Percentiles rank a stretch among this genome's conserved stretches.
Conservation (phyloP, 306 rosid species). For the Bauhinia variegata region DNA sequence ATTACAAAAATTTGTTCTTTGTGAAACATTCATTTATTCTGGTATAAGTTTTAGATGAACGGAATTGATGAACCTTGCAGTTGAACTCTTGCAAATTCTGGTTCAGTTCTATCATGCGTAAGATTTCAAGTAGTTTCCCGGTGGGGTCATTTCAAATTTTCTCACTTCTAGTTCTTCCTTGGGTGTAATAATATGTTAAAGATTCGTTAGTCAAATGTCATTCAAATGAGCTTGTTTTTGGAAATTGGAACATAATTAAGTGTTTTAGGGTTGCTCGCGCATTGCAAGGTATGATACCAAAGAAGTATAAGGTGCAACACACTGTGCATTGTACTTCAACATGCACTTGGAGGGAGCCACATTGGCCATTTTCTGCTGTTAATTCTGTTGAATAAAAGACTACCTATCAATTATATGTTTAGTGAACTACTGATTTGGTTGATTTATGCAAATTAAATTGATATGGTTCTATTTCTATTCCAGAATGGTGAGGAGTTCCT, state of each 20-base stretch:
- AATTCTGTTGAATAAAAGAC: too few species aligned
- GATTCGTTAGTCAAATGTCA: background rate
- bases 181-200: background rate
- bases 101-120: background rate
- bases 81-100: background rate
- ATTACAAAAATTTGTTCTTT: background rate
- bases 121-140: too few species aligned
- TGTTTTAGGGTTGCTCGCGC: too few species aligned
- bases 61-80: background rate
- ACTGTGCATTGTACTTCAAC: too few species aligned
- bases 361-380: too few species aligned
- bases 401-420: too few species aligned
- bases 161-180: background rate
- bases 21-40: background rate
- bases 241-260: background rate
- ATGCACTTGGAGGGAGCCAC: too few species aligned
- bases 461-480: background rate
- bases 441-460: too few species aligned
- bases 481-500: constrained; percentile 73
- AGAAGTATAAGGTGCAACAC: too few species aligned
- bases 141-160: background rate
- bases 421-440: too few species aligned
- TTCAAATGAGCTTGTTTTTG: background rate
- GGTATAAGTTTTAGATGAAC: background rate
- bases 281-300: too few species aligned